Conservation (phyloP, 257 asterid genomes). For the Voacanga thouarsii region DNA sequence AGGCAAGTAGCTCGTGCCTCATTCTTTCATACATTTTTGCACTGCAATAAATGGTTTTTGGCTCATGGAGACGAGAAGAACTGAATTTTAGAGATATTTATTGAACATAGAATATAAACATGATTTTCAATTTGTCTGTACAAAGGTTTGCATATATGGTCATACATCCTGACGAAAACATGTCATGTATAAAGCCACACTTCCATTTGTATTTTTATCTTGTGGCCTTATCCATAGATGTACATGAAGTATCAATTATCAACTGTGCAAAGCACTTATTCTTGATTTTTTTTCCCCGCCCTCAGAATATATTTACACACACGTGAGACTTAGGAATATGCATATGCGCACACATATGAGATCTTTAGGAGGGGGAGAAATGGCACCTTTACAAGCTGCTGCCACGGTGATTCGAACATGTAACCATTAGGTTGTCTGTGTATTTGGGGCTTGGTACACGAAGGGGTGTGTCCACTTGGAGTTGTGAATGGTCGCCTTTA, state of each 20-base stretch:
- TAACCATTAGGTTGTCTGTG: no score
- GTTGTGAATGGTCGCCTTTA: no score
- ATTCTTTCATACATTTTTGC: slow-evolving; percentile 5
- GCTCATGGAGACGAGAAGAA: neutral
- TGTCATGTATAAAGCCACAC: neutral
- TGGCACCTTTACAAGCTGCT: no score
- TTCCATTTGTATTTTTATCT: neutral
- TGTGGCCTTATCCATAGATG: neutral
- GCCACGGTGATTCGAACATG: no score
- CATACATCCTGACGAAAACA: neutral
- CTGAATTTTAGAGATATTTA: neutral
- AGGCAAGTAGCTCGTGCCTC: neutral
- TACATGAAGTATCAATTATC: neutral
- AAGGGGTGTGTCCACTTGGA: no score
- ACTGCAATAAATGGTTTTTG: neutral
- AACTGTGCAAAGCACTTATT: neutral
- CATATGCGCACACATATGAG: no score
- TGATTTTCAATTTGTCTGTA: neutral
- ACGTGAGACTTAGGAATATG: no score
- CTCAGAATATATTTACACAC: no score
- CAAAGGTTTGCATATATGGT: neutral
- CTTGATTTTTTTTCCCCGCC: neutral
- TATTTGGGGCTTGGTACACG: no score
- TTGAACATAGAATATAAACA: neutral
- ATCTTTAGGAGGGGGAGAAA: no score